Base-by-base conservation (phyloP, 2,329 filamentous ascomycete species). In the Arthrobotrys musiformis region DNA sequence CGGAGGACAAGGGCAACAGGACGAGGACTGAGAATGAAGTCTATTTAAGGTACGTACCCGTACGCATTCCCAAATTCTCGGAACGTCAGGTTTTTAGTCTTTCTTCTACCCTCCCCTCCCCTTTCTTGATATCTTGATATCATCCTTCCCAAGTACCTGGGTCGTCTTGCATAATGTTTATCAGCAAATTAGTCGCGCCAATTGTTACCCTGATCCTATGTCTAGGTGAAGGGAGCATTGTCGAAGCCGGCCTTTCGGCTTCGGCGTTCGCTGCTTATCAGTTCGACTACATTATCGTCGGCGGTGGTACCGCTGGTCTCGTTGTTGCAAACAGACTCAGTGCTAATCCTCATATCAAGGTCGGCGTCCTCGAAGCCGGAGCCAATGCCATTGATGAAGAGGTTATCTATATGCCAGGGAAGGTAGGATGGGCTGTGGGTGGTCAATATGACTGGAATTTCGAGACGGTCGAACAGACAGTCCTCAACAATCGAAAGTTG, bases 221-320 rank as follows among this genome's bases (percentile, higher is more conserved):
- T 11, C 17, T 67, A 24, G 62, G 70, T 24, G 40, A 69, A 44
- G 63, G 28, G 48, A 48, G 54, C 44, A 60, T 33, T 44, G 63
- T 30, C 4, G 35, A 33, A 56, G 52, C 50, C 26, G n/a, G n/a
- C n/a, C 44, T 42, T 11, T 13, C 62, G 8, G 61, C 40, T 4
- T 13, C 52, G 9, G 13, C 52, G n/a, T 76, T 76, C 58, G 48
- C 56, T 9, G 40, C n/a, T 28, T 4, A 0, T 11, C 9, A 79
- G 4, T 86, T 84, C 81, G 85, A 87, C 81, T 86, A 85, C 79
- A 81, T 87, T 74, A 82, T 87, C 62, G 84, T 86, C 19, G 85
- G 86, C 35, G 86, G 85, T 35, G 86, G 86, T 19, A 86, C 86
- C 3, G 84, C 85, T 17, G 86, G 86, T 24, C 84, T 86, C 64